These are phyloP conservation scores for Pyricularia grisea DNA, from an alignment of 2,329 filamentous ascomycete genomes.

Conservation along the genomic window DNA sequence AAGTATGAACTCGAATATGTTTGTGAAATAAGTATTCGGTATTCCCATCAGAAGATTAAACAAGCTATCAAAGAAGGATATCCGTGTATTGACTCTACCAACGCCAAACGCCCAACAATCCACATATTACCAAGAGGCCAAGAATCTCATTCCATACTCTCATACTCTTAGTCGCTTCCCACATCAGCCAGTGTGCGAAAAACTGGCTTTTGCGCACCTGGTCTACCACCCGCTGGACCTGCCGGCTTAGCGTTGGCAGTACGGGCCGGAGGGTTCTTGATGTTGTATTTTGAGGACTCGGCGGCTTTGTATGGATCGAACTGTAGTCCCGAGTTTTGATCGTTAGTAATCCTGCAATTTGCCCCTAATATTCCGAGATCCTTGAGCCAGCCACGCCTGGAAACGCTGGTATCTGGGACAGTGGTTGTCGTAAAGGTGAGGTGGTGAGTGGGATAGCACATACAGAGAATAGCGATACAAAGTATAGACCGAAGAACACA, in stretches of 20 bases:
- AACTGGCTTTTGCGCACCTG: slow-evolving; percentile 21
- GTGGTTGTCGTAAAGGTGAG: neutral
- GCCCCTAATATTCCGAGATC: neutral
- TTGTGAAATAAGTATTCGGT: neutral
- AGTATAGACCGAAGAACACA: slow-evolving; percentile 50
- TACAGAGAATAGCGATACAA: slow-evolving; percentile 52
- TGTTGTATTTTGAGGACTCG: slow-evolving; percentile 49
- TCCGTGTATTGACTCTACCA: neutral
- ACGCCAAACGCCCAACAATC: neutral
- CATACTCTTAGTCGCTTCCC: slow-evolving; percentile 17
- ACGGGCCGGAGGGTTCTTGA: slow-evolving; percentile 27
- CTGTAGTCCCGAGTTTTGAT: slow-evolving; percentile 19
- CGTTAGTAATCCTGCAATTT: neutral
- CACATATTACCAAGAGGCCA: neutral
- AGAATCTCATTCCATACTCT: neutral
- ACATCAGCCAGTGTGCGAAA: slow-evolving; percentile 48
- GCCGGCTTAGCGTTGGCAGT: slow-evolving; percentile 9
- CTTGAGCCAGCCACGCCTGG: neutral
- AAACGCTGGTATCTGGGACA: neutral
- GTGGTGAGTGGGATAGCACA: slow-evolving; percentile 15
- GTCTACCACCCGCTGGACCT: slow-evolving; percentile 11
- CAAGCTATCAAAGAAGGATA: neutral
- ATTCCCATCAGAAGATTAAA: neutral
- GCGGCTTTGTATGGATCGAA: slow-evolving; percentile 54
- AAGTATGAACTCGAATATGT: neutral